Conservation (phyloP, 257 asterid genomes). For the Nemophila menziesii region DNA sequence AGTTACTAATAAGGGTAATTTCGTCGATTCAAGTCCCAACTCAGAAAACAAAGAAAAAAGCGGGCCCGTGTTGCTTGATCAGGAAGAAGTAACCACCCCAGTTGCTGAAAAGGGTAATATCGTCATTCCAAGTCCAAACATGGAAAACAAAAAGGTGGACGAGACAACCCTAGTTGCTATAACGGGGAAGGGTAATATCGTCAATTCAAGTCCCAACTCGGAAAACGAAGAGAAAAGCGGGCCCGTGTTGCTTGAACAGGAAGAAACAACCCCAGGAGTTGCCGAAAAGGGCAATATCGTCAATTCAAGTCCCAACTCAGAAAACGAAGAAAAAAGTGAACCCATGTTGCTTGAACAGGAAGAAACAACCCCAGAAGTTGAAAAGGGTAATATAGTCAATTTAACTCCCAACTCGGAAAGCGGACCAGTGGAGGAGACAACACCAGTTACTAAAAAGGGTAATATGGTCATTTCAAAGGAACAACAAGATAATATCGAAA, state of each 20-base stretch:
- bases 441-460: too few species aligned
- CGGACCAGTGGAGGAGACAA: too few species aligned
- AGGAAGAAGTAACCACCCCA: constrained; percentile 10
- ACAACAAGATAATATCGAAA: too few species aligned
- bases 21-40: too few species aligned
- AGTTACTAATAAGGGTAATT: too few species aligned
- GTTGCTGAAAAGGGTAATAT: constrained; percentile 15
- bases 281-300: constrained; percentile 14
- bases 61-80: constrained; percentile 23
- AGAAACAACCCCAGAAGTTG: constrained; percentile 15
- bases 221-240: constrained; percentile 5
- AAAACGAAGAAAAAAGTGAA: constrained; percentile 3
- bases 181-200: constrained; percentile 14
- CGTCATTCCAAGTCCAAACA: constrained; percentile 6
- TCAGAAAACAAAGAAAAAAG: constrained; percentile 10
- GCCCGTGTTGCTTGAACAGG: constrained; percentile 6
- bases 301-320: constrained; percentile 14
- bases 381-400: too few species aligned
- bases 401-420: constrained; percentile 15
- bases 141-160: constrained; percentile 10
- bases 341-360: constrained; percentile 3
- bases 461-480: too few species aligned
- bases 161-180: too few species aligned
- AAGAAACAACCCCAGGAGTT: constrained; percentile 17
- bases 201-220: constrained; percentile 13